Base-by-base conservation (phyloP, 2,329 filamentous ascomycete genomes). In the Teratosphaeria zuluensis region DNA sequence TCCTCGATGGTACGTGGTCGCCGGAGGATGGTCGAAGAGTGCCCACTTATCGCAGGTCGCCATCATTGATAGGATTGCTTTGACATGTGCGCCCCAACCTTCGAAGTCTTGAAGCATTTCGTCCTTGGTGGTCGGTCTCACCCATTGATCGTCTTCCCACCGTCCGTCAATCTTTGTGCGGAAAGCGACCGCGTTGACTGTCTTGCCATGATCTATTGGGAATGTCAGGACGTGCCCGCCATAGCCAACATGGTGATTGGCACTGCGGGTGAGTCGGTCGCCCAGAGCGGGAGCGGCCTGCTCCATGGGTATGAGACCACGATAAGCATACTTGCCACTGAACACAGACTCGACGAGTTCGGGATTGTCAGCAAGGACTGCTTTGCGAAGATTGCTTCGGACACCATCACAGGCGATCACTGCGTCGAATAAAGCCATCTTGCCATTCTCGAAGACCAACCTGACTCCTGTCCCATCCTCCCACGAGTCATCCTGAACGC, bases 401-500 rank as follows among this genome's bases (percentile, higher is more conserved):
- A 87, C 84, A 0, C 84, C 85, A 68, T 87, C 85, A 66, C 81
- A 84, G 5, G 83, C 84, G 58, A 87, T 75, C 0, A 83, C 80
- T 1, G 75, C 76, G 60, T 73, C 72, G 33, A 76, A 75, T 42
- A 24, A 71, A 66, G 74, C 77, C 0, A 65, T 73, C 0, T 69
- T 73, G 0, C 78, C 78, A 65, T 82, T 78, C 1, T 66, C 62
- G 59, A 82, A 77, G 6, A 68, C 64, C 30, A 77, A 53, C 1
- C 66, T 57, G 1, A 69, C 65, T 28, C 69, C 64, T 6, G 68
- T 64, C 6, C 65, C 72, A 11, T 60, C 58, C 0, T 51, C 57
- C 61, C 63, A 2, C 73, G 54, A 53, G 70, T 59, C 54, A 65
- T 68, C 57, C 55, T 58, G 53, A 65, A 69, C 14, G 64, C 57